phyloP scores from a whole-genome alignment of 140 eudicot genomes.

The Ambrosia hybrid region DNA sequence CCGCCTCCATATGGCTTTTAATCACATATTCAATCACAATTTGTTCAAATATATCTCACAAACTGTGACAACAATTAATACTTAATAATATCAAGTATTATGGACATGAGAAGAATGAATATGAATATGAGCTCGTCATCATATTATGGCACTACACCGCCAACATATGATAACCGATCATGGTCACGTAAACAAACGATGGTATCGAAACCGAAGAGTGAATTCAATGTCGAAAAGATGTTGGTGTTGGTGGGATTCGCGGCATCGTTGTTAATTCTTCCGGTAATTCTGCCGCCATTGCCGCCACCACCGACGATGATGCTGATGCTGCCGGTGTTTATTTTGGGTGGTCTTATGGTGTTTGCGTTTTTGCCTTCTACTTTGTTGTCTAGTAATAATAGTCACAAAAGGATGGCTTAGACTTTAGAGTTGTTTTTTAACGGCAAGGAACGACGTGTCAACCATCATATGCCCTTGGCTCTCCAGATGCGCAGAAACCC shows the following conservation, averaged over 20 bases:
- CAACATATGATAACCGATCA: no score
- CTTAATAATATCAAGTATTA: not conserved
- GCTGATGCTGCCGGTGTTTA: constrained; percentile 61
- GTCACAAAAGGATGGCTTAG: not conserved
- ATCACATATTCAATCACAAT: not conserved
- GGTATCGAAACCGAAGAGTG: constrained; percentile 19
- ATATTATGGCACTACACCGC: not conserved
- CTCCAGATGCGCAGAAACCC: no score
- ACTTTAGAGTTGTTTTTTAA: no score
- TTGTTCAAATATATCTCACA: not conserved
- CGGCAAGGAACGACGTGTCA: no score
- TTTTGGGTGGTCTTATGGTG: constrained; percentile 56
- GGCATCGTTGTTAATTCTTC: constrained; percentile 68
- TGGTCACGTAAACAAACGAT: no score
- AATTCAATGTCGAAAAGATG: constrained; percentile 62
- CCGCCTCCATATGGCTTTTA: not conserved
- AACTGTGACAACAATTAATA: not conserved
- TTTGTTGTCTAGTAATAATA: not conserved
- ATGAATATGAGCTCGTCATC: constrained; percentile 17
- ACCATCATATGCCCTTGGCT: no score
- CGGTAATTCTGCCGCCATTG: constrained; percentile 69
- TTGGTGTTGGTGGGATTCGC: constrained; percentile 51
- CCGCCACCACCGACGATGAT: constrained; percentile 88
- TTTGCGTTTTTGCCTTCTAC: constrained; percentile 57
- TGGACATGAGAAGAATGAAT: constrained; percentile 37